These are phyloP conservation scores for Trichophyton simii DNA, from an alignment of 2,329 filamentous ascomycete species.

Conservation along the genomic window DNA sequence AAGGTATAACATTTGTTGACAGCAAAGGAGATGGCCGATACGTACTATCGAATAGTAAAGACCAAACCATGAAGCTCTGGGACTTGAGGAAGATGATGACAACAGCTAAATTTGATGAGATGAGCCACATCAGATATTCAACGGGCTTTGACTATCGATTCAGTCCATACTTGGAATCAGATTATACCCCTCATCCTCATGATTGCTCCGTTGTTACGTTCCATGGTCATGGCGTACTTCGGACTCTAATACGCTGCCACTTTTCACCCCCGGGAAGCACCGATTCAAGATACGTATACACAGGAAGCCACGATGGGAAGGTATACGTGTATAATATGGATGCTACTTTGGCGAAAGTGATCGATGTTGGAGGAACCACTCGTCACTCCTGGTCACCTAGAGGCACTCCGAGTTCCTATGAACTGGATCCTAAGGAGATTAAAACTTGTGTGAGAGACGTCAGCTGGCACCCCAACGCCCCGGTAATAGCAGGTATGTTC, in stretches of 20 bases:
- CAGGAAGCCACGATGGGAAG: slow-evolving; percentile 76
- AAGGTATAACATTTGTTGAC: slow-evolving; percentile 54
- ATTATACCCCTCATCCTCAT: slow-evolving; percentile 55
- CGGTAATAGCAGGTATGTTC: slow-evolving; percentile 55
- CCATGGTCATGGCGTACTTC: slow-evolving; percentile 74
- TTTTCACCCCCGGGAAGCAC: slow-evolving; percentile 81
- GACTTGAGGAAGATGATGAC: slow-evolving; percentile 82
- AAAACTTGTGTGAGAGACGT: slow-evolving; percentile 72
- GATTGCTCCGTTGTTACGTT: slow-evolving; percentile 93
- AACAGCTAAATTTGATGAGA: slow-evolving; percentile 44
- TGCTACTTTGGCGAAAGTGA: slow-evolving; percentile 62
- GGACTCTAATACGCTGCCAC: slow-evolving; percentile 86
- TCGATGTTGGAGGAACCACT: slow-evolving; percentile 66
- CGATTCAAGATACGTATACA: slow-evolving; percentile 85
- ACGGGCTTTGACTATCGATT: slow-evolving; percentile 53
- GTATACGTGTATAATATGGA: slow-evolving; percentile 92
- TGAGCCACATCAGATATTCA: slow-evolving; percentile 41
- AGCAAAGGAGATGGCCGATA: slow-evolving; percentile 84
- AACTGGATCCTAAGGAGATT: slow-evolving; percentile 25
- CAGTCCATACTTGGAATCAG: slow-evolving; percentile 41
- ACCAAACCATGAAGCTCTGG: slow-evolving; percentile 97
- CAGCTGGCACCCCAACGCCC: slow-evolving; percentile 78
- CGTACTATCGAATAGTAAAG: slow-evolving; percentile 85
- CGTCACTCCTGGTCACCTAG: slow-evolving; percentile 46
- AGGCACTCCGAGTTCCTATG: slow-evolving; percentile 14